Base-by-base conservation (phyloP, 495 filamentous ascomycete species). In the Annulohypoxylon maeteangense region DNA sequence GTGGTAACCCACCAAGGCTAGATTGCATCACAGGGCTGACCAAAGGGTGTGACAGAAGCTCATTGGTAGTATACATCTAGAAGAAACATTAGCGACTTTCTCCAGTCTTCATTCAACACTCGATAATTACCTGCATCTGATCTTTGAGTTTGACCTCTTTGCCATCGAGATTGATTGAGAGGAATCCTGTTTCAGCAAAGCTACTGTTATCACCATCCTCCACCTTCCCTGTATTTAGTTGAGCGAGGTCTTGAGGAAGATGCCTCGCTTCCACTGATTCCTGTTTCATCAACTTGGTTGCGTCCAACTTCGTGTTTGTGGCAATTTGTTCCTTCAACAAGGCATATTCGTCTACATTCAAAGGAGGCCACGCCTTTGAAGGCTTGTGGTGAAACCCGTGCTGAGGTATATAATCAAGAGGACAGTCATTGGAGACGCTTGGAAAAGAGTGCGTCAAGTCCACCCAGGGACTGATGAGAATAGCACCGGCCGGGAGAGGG, bases 361-460 rank as follows among this genome's bases (percentile, higher is more conserved):
- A 91, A 12, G 95, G 95, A n/a, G 95, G 95, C 95, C 95, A 98
- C 10, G 92, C 88, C 20, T 82, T 77, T 0, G 92, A 95, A 0
- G 95, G 95, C 61, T 88, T 91, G 58, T 97, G 92, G 32, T 91
- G 87, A 75, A 98, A 98, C 0, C 95, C 95, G 65, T 90, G 88
- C 0, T 89, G 78, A 14, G 95, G 95, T 23, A 98, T 93, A 72
- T 97, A 98, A 74, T 98, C 95, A 14, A 88, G 78, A 0, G 88
- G 88, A 65, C 87, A 90, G 44, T 93, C 90, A 14, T 82, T 85
- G 12, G 89, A 88, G 38, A 97, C 88, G 69, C 94, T 97, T 0
- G 95, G 95, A 71, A 98, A 98, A 0, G 93, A 96, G 77, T 98
- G 95, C 8, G 92, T 97, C 32, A 98, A 79, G 77, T 98, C 95